A percentile compares a stretch with the other conserved stretches of the same genome.
Conservation (phyloP, 139 green algal genomes). For the Tetraselmis striata region DNA sequence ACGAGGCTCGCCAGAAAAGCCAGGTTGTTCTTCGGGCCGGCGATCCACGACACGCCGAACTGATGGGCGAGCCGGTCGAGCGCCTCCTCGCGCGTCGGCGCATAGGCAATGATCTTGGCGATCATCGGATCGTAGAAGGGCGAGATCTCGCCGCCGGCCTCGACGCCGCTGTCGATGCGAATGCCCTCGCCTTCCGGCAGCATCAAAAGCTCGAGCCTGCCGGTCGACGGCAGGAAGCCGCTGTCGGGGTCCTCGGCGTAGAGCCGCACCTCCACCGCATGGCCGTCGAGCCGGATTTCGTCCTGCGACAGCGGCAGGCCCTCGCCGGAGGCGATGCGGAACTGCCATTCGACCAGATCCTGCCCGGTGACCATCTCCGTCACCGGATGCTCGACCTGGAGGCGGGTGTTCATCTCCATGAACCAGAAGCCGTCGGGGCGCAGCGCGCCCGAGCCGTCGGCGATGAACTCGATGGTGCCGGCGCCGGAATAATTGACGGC, state of each 20-base stretch:
- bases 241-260: slow-evolving; percentile 77
- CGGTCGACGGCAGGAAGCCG: slow-evolving; percentile 62
- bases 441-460: slow-evolving; percentile 56
- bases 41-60: too few species aligned
- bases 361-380: slow-evolving; percentile 69
- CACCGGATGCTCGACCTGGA: slow-evolving; percentile 89
- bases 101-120: slow-evolving; percentile 71
- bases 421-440: slow-evolving; percentile 71
- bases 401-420: slow-evolving; percentile 96
- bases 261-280: slow-evolving; percentile 81
- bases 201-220: slow-evolving; percentile 25
- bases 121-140: slow-evolving; percentile 88
- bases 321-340: slow-evolving; percentile 66
- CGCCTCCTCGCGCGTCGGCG: slow-evolving; percentile 23
- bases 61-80: slow-evolving; percentile 28
- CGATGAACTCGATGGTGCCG: slow-evolving; percentile 94
- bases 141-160: slow-evolving; percentile 52
- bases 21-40: too few species aligned
- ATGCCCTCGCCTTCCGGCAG: slow-evolving; percentile 26
- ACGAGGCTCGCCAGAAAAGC: too few species aligned
- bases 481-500: slow-evolving; percentile 77
- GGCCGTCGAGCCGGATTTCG: slow-evolving; percentile 34
- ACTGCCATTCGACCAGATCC: slow-evolving; percentile 88
- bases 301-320: slow-evolving; percentile 44
- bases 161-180: slow-evolving; percentile 57